A percentile compares a stretch with the other conserved stretches of the same genome.
Conservation (phyloP, 805 yeast species). For the Tetrapisispora taiwanensis region DNA sequence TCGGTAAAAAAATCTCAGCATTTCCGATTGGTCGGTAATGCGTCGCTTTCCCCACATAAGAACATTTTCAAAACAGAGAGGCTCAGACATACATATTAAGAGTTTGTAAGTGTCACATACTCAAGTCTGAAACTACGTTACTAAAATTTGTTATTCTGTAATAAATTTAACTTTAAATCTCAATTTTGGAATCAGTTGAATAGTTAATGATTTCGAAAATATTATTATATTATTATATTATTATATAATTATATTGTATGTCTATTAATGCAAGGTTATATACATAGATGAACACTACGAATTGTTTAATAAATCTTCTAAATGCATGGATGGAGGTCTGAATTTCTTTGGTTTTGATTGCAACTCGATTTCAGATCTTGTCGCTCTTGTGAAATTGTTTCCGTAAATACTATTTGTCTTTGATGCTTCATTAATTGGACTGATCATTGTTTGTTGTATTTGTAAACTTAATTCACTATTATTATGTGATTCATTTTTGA, state of each 20-base stretch:
- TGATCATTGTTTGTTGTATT: conserved; percentile 1
- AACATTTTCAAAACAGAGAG: too few relatives aligned
- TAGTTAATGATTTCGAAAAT: too few relatives aligned
- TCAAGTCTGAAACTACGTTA: too few relatives aligned
- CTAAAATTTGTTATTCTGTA: too few relatives aligned
- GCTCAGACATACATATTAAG: too few relatives aligned
- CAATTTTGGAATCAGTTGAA: too few relatives aligned
- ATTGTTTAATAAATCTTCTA: conserved; percentile 36
- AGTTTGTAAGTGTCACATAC: too few relatives aligned
- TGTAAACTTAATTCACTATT: neutral
- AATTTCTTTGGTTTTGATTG: conserved; percentile 9
- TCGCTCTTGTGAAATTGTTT: neutral
- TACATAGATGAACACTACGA: neutral
- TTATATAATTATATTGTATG: too few relatives aligned
- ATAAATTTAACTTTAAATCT: too few relatives aligned
- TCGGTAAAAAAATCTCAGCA: neutral
- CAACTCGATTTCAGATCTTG: neutral
- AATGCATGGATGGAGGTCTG: conserved; percentile 41
- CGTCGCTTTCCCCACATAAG: neutral
- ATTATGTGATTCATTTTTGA: neutral
- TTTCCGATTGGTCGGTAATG: conserved; percentile 1
- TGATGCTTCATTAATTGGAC: neutral
- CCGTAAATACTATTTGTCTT: conserved; percentile 1
- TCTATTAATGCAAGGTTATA: neutral
- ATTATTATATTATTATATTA: too few relatives aligned